A percentile compares a stretch with the other conserved stretches of the same genome.
phyloP scores from a whole-genome alignment of 2,329 filamentous ascomycete species.

The Coniochaeta pulveracea region DNA sequence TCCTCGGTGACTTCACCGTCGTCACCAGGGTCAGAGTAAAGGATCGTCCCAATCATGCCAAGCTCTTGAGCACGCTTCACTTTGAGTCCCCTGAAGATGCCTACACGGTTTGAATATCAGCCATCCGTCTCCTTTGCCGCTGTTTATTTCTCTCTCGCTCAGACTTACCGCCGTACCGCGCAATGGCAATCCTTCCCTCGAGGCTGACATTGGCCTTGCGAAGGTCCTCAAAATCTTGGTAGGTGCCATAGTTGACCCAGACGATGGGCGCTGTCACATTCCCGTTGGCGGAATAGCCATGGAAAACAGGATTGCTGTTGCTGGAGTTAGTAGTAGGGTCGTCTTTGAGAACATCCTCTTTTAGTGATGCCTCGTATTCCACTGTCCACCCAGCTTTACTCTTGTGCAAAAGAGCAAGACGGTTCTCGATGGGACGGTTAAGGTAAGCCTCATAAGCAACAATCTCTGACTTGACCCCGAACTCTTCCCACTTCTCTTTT shows the following conservation, averaged over 20 bases:
- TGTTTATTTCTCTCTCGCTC: too few relatives aligned
- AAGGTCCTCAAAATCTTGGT: constrained; percentile 74
- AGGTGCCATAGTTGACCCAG: constrained; percentile 87
- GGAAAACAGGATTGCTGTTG: constrained; percentile 77
- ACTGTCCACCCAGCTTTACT: constrained; percentile 40
- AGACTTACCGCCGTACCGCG: constrained; percentile 78
- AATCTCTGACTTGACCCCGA: constrained; percentile 54
- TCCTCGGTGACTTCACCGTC: constrained; percentile 73
- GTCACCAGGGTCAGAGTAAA: constrained; percentile 84
- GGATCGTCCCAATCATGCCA: constrained; percentile 73
- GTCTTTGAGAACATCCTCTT: constrained; percentile 75
- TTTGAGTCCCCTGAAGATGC: constrained; percentile 81
- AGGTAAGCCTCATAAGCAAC: constrained; percentile 65
- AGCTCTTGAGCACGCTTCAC: constrained; percentile 86
- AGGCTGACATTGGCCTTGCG: constrained; percentile 63
- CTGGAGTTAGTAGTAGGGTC: constrained; percentile 66
- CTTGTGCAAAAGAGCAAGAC: constrained; percentile 53
- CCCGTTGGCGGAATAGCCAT: constrained; percentile 85
- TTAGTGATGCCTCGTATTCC: constrained; percentile 67
- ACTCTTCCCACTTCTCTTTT: constrained; percentile 58
- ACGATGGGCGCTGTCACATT: constrained; percentile 84
- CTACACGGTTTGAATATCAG: too few relatives aligned
- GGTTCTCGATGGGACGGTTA: constrained; percentile 65
- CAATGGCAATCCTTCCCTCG: constrained; percentile 76
- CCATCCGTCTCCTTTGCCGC: too few relatives aligned